These are phyloP conservation scores for Aspergillus nomiae DNA, from an alignment of 2,329 filamentous ascomycete genomes.

Conservation along the genomic window DNA sequence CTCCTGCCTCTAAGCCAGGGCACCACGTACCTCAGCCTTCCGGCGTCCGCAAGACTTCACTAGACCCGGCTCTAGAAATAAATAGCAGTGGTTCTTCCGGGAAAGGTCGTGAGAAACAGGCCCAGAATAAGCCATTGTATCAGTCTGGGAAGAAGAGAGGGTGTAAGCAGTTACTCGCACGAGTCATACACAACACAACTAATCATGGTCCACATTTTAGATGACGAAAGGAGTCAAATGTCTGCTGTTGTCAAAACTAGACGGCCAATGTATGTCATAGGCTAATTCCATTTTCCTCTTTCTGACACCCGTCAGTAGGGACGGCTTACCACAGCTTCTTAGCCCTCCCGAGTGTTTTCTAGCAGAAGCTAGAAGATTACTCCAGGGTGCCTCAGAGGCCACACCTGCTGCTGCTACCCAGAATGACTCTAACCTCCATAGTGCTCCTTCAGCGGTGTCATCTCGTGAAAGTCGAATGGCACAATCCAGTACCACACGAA, in stretches of 20 bases:
- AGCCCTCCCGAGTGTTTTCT: conserved; percentile 21
- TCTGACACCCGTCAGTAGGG: conserved; percentile 9
- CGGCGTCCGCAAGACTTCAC: conserved; percentile 3
- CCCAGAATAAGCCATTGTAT: not conserved
- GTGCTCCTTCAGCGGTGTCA: not conserved
- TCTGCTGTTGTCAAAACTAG: conserved; percentile 14
- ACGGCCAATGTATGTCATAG: conserved; percentile 22
- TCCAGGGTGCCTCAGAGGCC: conserved; percentile 4
- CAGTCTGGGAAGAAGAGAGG: not conserved
- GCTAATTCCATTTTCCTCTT: not conserved
- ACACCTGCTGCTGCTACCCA: not conserved
- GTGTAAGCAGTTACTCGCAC: not conserved
- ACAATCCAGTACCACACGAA: not conserved
- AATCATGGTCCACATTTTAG: not conserved
- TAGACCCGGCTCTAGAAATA: conserved; percentile 25
- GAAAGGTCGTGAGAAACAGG: not conserved
- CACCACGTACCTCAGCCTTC: conserved; percentile 4
- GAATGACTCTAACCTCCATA: conserved; percentile 10
- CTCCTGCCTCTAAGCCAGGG: conserved; percentile 8
- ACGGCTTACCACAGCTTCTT: conserved; percentile 12
- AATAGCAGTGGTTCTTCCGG: conserved; percentile 8
- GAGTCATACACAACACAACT: not conserved
- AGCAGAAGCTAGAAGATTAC: conserved; percentile 15
- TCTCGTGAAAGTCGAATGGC: not conserved
- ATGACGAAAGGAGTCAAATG: not conserved